These are phyloP conservation scores for Alternaria gaisen DNA, from an alignment of 2,329 filamentous ascomycete genomes.

Conservation along the genomic window DNA sequence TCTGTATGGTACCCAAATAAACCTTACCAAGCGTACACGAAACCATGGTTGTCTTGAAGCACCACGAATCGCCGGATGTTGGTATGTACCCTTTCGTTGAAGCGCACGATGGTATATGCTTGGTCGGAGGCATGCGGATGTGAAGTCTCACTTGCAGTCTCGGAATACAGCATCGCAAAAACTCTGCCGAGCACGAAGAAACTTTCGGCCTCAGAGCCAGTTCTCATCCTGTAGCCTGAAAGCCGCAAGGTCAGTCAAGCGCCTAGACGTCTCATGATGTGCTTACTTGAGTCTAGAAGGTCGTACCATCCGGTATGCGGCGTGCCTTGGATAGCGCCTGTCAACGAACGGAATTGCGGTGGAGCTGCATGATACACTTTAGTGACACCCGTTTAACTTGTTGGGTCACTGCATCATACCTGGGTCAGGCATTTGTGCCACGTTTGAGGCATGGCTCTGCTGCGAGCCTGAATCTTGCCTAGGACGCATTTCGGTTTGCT, in stretches of 20 bases:
- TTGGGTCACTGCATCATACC: neutral
- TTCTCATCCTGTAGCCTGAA: constrained; percentile 33
- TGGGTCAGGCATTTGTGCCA: neutral
- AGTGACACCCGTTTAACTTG: neutral
- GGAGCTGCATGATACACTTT: neutral
- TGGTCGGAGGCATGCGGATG: neutral
- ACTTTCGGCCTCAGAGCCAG: constrained; percentile 9
- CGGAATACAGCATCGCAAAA: constrained; percentile 33
- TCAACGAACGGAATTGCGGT: neutral
- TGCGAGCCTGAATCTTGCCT: neutral
- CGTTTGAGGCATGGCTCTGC: neutral
- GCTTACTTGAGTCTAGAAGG: constrained; percentile 13
- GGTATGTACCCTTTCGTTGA: constrained; percentile 22
- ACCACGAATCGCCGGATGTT: constrained; percentile 43
- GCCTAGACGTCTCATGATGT: neutral
- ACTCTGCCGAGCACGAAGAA: constrained; percentile 35
- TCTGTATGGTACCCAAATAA: too few species aligned
- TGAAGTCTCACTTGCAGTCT: constrained; percentile 19
- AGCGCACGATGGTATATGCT: constrained; percentile 25
- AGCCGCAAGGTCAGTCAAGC: neutral
- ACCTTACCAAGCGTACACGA: constrained; percentile 36
- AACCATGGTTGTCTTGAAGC: constrained; percentile 25
- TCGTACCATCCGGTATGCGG: constrained; percentile 18
- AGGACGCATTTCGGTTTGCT: neutral
- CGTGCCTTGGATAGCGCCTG: constrained; percentile 1